phyloP scores from a whole-genome alignment of 768 basidiomycete species.

The Phaeolepiota aurea region DNA sequence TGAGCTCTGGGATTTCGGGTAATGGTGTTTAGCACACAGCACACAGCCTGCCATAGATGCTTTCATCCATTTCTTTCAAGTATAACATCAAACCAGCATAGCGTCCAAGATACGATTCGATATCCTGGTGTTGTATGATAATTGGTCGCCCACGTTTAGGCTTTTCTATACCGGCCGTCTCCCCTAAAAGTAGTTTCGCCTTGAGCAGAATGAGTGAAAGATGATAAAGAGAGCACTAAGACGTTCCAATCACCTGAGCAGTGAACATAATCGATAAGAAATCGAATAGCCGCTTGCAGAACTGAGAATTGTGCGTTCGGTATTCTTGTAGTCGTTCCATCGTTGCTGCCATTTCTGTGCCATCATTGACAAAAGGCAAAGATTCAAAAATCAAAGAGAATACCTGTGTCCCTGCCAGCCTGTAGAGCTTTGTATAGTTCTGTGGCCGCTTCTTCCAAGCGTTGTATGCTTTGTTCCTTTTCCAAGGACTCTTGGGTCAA shows the following conservation, averaged over 20 bases:
- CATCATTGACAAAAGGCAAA: constrained; percentile 6
- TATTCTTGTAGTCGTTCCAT: constrained; percentile 93
- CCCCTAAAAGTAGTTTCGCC: constrained; percentile 63
- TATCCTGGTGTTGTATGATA: constrained; percentile 54
- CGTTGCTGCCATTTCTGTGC: constrained; percentile 88
- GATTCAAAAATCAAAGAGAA: too few species aligned
- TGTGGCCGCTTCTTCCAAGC: constrained; percentile 74
- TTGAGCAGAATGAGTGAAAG: constrained; percentile 16
- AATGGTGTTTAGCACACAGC: constrained; percentile 46
- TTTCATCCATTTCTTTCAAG: constrained; percentile 94
- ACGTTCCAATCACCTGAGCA: constrained; percentile 57
- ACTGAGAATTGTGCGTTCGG: constrained; percentile 80
- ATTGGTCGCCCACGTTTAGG: constrained; percentile 33
- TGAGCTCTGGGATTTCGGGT: constrained; percentile 3
- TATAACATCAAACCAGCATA: constrained; percentile 90
- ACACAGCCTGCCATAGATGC: constrained; percentile 79
- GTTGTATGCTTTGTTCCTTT: constrained; percentile 63
- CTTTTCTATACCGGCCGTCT: constrained; percentile 47
- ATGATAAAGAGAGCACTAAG: constrained; percentile 1
- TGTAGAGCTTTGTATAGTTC: constrained; percentile 94
- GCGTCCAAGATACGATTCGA: constrained; percentile 79
- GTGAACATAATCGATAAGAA: constrained; percentile 89
- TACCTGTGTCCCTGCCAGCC: constrained; percentile 84
- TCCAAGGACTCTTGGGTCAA: constrained; percentile 89
- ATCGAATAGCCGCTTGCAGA: constrained; percentile 87